Evolutionary conservation across 192 early-diverging fungal genomes (phyloP).

Genomic region (Allomyces macrogynus): DNA sequence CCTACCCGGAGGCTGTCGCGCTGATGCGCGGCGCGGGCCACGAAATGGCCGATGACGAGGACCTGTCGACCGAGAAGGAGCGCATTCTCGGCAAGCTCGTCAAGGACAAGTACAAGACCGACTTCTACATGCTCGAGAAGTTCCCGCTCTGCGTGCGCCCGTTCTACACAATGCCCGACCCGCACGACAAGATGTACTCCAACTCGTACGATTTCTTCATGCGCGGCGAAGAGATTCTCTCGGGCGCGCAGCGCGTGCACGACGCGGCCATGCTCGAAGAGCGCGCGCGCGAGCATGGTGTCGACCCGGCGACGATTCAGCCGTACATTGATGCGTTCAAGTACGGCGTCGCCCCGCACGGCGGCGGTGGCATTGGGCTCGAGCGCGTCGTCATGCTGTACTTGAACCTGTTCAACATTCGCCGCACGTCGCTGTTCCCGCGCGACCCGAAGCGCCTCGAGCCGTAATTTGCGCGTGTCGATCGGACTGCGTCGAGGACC

Average conservation of each 20-base stretch:
- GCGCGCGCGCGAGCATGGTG: conserved; percentile 49
- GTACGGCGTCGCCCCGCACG: conserved; percentile 89
- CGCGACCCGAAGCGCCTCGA: conserved; percentile 85
- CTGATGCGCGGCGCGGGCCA: conserved; percentile 71
- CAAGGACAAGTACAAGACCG: conserved; percentile 81
- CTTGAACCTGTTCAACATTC: conserved; percentile 84
- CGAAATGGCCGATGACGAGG: conserved; percentile 82
- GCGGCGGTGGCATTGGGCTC: conserved; percentile 89
- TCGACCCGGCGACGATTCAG: conserved; percentile 66
- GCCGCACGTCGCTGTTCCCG: conserved; percentile 79
- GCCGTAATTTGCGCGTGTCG: conserved; percentile 28
- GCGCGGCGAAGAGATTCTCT: conserved; percentile 95
- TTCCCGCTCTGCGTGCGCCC: conserved; percentile 90
- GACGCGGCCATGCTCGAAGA: conserved; percentile 60
- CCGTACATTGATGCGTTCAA: conserved; percentile 90
- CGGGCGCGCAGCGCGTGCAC: conserved; percentile 96
- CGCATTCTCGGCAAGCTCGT: conserved; percentile 66
- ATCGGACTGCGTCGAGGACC: no score
- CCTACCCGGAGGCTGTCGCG: conserved; percentile 74
- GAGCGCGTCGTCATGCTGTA: conserved; percentile 97
- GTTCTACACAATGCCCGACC: conserved; percentile 99
- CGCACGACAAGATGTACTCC: conserved; percentile 63
- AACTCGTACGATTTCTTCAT: conserved; percentile 99
- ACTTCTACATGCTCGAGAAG: conserved; percentile 99
- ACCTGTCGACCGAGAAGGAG: conserved; percentile 77